phyloP scores from a whole-genome alignment of 2,329 filamentous ascomycete genomes.

The Colletotrichum lini region DNA sequence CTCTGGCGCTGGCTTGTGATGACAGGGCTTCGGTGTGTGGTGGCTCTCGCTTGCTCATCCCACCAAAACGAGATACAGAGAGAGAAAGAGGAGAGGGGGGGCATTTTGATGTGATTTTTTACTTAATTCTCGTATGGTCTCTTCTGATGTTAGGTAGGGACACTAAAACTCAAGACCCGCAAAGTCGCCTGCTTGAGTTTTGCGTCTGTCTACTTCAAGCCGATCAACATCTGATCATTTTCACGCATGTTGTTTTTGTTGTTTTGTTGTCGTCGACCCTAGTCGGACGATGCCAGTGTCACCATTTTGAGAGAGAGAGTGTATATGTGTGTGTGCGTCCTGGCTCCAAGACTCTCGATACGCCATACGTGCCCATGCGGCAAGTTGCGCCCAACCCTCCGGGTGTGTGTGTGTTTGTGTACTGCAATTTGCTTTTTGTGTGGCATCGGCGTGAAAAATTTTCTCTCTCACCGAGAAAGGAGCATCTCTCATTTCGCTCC shows the following conservation, averaged over 20 bases:
- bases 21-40: constrained; percentile 30
- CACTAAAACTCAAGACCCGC: too few relatives aligned
- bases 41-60: constrained; percentile 38
- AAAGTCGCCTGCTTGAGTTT: neutral
- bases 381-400: constrained; percentile 32
- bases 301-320: neutral
- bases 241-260: constrained; percentile 29
- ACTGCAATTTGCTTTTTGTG: constrained; percentile 40
- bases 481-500: constrained; percentile 34
- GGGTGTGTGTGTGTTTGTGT: neutral
- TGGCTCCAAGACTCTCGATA: constrained; percentile 9
- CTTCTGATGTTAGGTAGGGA: too few relatives aligned
- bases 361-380: constrained; percentile 35
- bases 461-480: constrained; percentile 38
- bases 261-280: constrained; percentile 22
- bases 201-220: neutral
- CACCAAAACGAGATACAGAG: constrained; percentile 17
- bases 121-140: neutral
- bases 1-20: constrained; percentile 34
- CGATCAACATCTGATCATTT: constrained; percentile 4
- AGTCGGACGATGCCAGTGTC: constrained; percentile 21
- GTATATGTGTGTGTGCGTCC: neutral
- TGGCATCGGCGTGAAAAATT: constrained; percentile 36
- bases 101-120: constrained; percentile 1
- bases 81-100: too few relatives aligned